phyloP scores from a whole-genome alignment of 2,329 filamentous ascomycete species.

The Exophiala calicioides region DNA sequence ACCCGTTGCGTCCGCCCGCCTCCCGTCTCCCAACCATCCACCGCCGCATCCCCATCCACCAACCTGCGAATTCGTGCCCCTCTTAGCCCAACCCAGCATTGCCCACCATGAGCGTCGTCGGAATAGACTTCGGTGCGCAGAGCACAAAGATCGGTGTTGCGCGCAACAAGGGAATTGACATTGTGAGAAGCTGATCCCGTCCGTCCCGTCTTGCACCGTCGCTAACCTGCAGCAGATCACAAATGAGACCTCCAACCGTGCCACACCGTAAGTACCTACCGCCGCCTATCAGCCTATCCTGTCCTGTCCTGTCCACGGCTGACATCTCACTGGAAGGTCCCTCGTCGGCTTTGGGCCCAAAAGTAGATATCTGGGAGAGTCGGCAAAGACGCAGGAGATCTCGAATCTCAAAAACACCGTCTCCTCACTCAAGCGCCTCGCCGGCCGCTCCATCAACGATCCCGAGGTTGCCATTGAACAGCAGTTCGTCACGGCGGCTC shows the following conservation, averaged over 20 bases:
- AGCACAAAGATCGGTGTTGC: constrained; percentile 98
- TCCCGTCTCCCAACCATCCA: too few species aligned
- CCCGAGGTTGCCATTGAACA: constrained; percentile 93
- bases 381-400: constrained; percentile 97
- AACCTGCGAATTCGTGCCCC: constrained; percentile 13
- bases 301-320: constrained; percentile 5
- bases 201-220: neutral
- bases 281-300: constrained; percentile 9
- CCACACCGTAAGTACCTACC: constrained; percentile 79
- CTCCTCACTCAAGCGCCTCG: constrained; percentile 85
- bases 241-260: constrained; percentile 98
- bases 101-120: constrained; percentile 61
- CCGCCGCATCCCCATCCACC: neutral
- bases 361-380: constrained; percentile 88
- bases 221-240: constrained; percentile 66
- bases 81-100: constrained; percentile 4
- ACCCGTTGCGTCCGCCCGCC: neutral
- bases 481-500: constrained; percentile 79
- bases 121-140: constrained; percentile 92
- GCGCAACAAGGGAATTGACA: constrained; percentile 97
- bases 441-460: constrained; percentile 81
- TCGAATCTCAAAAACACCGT: constrained; percentile 99
- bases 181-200: constrained; percentile 66
- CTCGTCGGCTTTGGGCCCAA: constrained; percentile 95
- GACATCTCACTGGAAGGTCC: constrained; percentile 61